Evolutionary conservation across 176 grass and related monocot species (phyloP), one percentile per base, ranked within the genome.

Genomic region (Ananas comosus): DNA sequence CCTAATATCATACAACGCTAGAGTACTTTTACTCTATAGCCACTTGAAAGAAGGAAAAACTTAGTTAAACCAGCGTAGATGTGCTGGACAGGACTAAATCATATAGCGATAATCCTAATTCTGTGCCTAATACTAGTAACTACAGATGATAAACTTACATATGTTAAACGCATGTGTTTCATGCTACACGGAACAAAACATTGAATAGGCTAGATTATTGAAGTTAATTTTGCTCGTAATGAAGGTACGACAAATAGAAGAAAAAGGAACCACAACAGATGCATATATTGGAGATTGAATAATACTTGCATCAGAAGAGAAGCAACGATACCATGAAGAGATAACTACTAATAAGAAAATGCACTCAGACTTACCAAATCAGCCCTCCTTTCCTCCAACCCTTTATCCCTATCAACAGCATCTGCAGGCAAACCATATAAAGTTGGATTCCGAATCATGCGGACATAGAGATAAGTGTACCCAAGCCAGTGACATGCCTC

Each of bases 401-500:
- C 78, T 85, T 87, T 82, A 63, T 99, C 89, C 51, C 29, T 88
- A 50, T 90, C 89, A 51, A 99, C 27, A 16, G 83, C 77, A 85
- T 99, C 86, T 54, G 70, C 86, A 72, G 84, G 71, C 78, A 99
- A 80, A 69, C 94, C 86, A 86, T 97, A 97, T 27, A 93, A 74
- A 67, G 94, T 83, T 65, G 94, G 94, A 76, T 97, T 92, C 16
- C 94, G 77, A 28, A 97, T 76, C 94, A 97, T 93, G 23, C 87
- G 81, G 68, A 97, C 74, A 65, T 92, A 97, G 10, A 97, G 87
- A 51, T 93, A 93, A 65, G 94, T 97, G 75, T 97, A 93, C 23
- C 84, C 83, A 67, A 97, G 81, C 94, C 94, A 97, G 0, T 80
- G 87, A 67, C 94, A 97, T 70, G 94, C 94, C 23, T 97, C 94